These are phyloP conservation scores for Penicillium sp. DNA, from an alignment of 2,329 filamentous ascomycete genomes.

Conservation along the genomic window DNA sequence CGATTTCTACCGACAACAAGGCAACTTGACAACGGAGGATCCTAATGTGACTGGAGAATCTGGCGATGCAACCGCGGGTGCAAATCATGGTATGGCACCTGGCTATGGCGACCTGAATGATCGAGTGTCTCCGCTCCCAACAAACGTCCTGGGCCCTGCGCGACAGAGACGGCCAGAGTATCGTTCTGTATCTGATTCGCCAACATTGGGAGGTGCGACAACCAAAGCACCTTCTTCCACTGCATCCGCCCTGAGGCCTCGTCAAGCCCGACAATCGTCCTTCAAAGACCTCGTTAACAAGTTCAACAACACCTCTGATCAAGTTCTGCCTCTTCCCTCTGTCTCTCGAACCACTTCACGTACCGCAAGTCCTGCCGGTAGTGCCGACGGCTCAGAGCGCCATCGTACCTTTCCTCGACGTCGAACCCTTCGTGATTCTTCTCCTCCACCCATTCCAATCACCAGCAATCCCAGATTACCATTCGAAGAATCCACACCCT, in stretches of 20 bases:
- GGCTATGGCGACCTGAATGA: constrained; percentile 20
- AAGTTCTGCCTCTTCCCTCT: constrained; percentile 47
- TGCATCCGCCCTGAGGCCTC: constrained; percentile 33
- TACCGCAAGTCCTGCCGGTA: constrained; percentile 40
- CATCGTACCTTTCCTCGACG: constrained; percentile 33
- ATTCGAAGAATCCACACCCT: constrained; percentile 24
- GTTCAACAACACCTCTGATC: constrained; percentile 69
- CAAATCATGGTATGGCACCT: constrained; percentile 26
- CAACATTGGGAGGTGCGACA: constrained; percentile 22
- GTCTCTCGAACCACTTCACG: constrained; percentile 37
- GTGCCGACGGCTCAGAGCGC: constrained; percentile 30
- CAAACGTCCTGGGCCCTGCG: constrained; percentile 29
- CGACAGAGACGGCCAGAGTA: constrained; percentile 28
- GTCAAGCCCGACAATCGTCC: constrained; percentile 65
- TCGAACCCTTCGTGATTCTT: constrained; percentile 25
- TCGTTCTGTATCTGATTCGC: constrained; percentile 40
- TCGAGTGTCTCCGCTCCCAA: constrained; percentile 31
- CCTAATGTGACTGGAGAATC: constrained; percentile 30
- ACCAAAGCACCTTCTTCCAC: constrained; percentile 17
- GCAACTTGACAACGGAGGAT: constrained; percentile 35
- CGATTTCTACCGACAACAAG: constrained; percentile 56
- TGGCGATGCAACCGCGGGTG: constrained; percentile 23
- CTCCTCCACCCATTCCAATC: constrained; percentile 12
- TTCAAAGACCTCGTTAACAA: constrained; percentile 80
- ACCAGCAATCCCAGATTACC: constrained; percentile 16